A percentile compares a stretch with the other conserved stretches of the same genome.
phyloP scores from a whole-genome alignment of 768 basidiomycete species.

The Tephrocybe rancida region DNA sequence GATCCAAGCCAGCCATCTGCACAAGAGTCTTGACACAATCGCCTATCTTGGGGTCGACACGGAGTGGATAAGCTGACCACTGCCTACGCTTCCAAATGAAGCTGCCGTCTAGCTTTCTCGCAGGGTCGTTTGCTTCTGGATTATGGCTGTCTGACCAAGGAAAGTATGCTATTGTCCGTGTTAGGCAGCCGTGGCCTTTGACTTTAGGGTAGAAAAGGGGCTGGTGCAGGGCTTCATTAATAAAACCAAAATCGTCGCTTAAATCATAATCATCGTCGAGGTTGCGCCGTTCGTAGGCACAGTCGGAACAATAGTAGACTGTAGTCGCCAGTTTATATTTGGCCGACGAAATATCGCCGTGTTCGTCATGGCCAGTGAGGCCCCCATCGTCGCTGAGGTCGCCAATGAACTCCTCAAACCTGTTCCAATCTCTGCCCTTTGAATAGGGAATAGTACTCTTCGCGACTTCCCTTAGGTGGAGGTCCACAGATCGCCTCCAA shows the following conservation, averaged over 20 bases:
- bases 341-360: too few species aligned
- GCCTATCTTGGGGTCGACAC: conserved; percentile 28
- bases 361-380: too few species aligned
- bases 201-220: conserved; percentile 51
- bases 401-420: not conserved
- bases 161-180: conserved; percentile 14
- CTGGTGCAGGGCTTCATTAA: too few species aligned
- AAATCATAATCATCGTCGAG: conserved; percentile 18
- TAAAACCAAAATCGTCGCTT: conserved; percentile 2
- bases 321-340: conserved; percentile 38
- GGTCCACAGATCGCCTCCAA: conserved; percentile 40
- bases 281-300: conserved; percentile 21
- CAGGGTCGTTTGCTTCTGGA: too few species aligned
- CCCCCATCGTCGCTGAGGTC: not conserved
- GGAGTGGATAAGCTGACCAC: conserved; percentile 34
- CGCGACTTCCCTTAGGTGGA: conserved; percentile 21
- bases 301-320: conserved; percentile 43
- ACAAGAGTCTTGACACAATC: conserved; percentile 37
- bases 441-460: not conserved
- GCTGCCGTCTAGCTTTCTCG: conserved; percentile 9
- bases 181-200: conserved; percentile 45
- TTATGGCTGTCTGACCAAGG: too few species aligned
- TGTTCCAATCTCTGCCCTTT: not conserved
- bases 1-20: conserved; percentile 38
- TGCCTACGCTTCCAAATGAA: conserved; percentile 21